A percentile compares a stretch with the other conserved stretches of the same genome.
These are phyloP conservation scores for Sechiopsis laciniata DNA, from an alignment of 306 rosid genomes.

Conservation along the genomic window DNA sequence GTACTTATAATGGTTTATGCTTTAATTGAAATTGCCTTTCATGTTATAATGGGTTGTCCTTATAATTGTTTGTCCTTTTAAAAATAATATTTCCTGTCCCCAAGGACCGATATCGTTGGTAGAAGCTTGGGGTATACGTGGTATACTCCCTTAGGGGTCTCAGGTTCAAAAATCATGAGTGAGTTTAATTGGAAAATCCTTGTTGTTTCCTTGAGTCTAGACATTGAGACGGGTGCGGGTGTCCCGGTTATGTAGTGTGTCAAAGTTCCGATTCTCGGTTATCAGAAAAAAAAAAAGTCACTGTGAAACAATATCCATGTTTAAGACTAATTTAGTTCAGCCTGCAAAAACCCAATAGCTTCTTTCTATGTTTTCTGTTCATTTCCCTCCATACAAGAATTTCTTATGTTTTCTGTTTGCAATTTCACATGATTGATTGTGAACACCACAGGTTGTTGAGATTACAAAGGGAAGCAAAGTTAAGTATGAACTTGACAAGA, in stretches of 20 bases:
- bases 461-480: constrained; percentile 93
- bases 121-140: too few species aligned
- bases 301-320: not conserved
- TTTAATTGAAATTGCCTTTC: not conserved
- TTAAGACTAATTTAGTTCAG: not conserved
- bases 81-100: too few species aligned
- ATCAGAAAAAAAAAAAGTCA: too few species aligned
- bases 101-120: too few species aligned
- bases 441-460: constrained; percentile 71
- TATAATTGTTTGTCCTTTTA: too few species aligned
- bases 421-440: constrained; percentile 29
- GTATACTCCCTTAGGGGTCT: too few species aligned
- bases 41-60: not conserved
- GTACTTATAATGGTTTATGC: not conserved
- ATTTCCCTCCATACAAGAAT: not conserved
- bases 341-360: not conserved
- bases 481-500: constrained; percentile 93
- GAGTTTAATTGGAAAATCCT: too few species aligned
- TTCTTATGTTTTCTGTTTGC: not conserved
- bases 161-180: too few species aligned
- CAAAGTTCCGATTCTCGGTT: too few species aligned
- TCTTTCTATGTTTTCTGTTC: not conserved
- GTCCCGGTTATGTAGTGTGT: too few species aligned
- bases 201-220: too few species aligned
- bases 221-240: too few species aligned